These are phyloP conservation scores for Rhynchospora tenuis DNA, from an alignment of 176 grass and related monocot genomes.

Conservation along the genomic window DNA sequence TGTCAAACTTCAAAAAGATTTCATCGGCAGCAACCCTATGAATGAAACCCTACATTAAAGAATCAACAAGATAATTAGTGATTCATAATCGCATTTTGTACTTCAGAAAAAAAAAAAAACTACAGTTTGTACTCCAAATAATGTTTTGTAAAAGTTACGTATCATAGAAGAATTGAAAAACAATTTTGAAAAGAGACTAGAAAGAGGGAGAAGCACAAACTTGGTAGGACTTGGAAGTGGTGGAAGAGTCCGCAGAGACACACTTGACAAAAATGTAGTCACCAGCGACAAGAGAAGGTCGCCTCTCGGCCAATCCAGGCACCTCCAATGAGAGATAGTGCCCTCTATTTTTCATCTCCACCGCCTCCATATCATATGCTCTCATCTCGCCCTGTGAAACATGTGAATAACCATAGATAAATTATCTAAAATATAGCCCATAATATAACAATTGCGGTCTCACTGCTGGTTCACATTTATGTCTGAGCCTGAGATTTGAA, in stretches of 20 bases:
- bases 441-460: background rate
- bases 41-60: conserved; percentile 72
- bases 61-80: conserved; percentile 9
- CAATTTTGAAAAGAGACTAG: background rate
- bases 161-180: background rate
- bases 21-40: conserved; percentile 86
- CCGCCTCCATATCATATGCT: conserved; percentile 66
- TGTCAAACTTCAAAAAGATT: conserved; percentile 77
- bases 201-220: conserved; percentile 25
- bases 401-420: conserved; percentile 30
- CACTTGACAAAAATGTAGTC: conserved; percentile 55
- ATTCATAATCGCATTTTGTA: conserved; percentile 23
- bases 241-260: conserved; percentile 18
- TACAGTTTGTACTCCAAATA: conserved; percentile 4
- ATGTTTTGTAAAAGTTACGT: conserved; percentile 14
- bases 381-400: conserved; percentile 64
- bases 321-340: conserved; percentile 64
- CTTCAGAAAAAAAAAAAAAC: conserved; percentile 1
- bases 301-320: conserved; percentile 79
- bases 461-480: background rate
- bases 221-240: conserved; percentile 47
- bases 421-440: background rate
- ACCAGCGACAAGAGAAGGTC: conserved; percentile 64
- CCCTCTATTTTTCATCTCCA: conserved; percentile 57
- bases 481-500: background rate